Evolutionary conservation across 768 basidiomycete genomes (phyloP).

Genomic region (Phylloporus rhodoxanthus): DNA sequence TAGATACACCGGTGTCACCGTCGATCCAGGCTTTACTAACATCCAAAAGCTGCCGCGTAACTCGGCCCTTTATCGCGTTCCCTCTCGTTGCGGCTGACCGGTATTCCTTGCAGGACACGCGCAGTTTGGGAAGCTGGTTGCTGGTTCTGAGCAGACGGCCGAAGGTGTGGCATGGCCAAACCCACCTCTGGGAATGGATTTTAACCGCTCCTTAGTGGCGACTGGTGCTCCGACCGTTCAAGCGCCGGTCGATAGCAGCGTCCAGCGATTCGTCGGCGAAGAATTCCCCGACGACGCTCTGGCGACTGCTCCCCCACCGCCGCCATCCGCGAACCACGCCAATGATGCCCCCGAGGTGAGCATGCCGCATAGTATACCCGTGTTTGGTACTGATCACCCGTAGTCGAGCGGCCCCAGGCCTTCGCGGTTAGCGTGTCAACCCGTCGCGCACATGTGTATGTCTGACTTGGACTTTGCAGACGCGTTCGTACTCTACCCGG

Average conservation of each 20-base stretch:
- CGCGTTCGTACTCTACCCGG: conserved; percentile 32
- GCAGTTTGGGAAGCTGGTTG: conserved; percentile 52
- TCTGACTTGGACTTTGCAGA: conserved; percentile 19
- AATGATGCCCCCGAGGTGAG: neutral
- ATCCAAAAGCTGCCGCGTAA: conserved; percentile 72
- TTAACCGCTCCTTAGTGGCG: conserved; percentile 1
- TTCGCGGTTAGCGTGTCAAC: conserved; percentile 38
- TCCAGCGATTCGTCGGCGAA: conserved; percentile 16
- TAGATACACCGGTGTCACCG: conserved; percentile 69
- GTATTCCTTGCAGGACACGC: conserved; percentile 51
- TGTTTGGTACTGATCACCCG: neutral
- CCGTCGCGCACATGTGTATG: neutral
- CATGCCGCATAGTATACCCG: neutral
- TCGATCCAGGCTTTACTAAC: conserved; percentile 70
- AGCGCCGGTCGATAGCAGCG: neutral
- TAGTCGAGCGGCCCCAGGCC: conserved; percentile 34
- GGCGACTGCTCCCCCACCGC: conserved; percentile 46
- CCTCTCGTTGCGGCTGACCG: neutral
- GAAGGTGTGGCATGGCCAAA: conserved; percentile 7
- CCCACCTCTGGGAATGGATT: conserved; percentile 1
- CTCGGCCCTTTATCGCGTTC: conserved; percentile 5
- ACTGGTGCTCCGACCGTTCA: conserved; percentile 7
- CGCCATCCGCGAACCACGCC: neutral
- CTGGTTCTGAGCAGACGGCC: conserved; percentile 23
- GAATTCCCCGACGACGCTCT: conserved; percentile 55